Conservation (phyloP, 73 alveolate species). For the Durusdinium trenchii region DNA sequence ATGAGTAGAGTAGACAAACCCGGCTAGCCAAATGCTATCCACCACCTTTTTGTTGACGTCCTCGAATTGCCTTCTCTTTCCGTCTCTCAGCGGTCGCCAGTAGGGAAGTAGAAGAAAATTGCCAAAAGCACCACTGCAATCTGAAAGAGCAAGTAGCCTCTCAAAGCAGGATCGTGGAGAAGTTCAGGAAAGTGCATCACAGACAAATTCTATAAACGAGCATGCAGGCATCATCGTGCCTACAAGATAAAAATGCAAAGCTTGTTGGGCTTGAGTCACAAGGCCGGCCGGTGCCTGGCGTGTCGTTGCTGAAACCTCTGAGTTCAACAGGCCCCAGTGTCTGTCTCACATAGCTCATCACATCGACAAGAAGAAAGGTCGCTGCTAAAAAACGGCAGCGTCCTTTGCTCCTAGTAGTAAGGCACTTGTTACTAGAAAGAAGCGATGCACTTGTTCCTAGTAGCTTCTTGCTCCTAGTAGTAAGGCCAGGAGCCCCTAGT, state of each 20-base stretch:
- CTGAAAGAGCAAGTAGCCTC: constrained; percentile 53
- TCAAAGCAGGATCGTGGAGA: too few relatives aligned
- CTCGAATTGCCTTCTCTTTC: background rate
- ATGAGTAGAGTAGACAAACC: too few relatives aligned
- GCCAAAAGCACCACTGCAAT: constrained; percentile 28
- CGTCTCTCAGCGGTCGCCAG: background rate
- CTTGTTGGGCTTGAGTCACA: constrained; percentile 47
- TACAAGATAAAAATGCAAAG: background rate
- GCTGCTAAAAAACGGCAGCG: too few relatives aligned
- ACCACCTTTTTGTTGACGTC: too few relatives aligned
- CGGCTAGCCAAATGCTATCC: too few relatives aligned
- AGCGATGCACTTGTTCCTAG: too few relatives aligned
- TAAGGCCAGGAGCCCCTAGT: background rate
- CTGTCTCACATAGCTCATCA: too few relatives aligned
- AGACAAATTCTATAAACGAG: background rate
- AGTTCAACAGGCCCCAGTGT: too few relatives aligned
- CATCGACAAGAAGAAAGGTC: too few relatives aligned
- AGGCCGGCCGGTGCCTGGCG: constrained; percentile 41
- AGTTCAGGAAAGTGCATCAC: too few relatives aligned
- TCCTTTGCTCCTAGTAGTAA: too few relatives aligned
- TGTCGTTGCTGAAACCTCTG: background rate
- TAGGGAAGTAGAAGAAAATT: constrained; percentile 44
- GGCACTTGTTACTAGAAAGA: too few relatives aligned
- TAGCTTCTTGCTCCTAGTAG: background rate
- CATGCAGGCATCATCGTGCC: constrained; percentile 46